phyloP scores from a whole-genome alignment of 1,139 yeast genomes.

The Geotrichum australiense region DNA sequence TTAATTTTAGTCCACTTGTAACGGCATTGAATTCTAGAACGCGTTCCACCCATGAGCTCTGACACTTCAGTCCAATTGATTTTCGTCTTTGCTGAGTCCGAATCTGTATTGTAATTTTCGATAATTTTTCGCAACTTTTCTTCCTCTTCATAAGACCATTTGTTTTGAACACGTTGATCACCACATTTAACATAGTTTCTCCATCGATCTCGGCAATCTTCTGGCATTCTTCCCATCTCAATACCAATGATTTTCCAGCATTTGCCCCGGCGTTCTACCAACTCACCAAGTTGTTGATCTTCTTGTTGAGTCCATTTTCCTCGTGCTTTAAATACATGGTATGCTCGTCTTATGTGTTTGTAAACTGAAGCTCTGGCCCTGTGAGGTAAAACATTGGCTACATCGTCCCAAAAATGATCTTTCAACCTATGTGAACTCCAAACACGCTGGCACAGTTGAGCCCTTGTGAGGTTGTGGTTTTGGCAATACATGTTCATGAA shows the following conservation, averaged over 20 bases:
- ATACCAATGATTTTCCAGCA: conserved; percentile 83
- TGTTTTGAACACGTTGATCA: conserved; percentile 57
- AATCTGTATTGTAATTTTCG: conserved; percentile 28
- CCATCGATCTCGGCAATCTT: conserved; percentile 95
- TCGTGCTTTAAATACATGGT: conserved; percentile 76
- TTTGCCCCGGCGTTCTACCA: conserved; percentile 63
- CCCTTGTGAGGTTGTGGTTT: conserved; percentile 53
- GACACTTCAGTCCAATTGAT: conserved; percentile 90
- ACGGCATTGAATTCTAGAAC: conserved; percentile 89
- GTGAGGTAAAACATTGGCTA: conserved; percentile 71
- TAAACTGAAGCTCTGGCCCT: conserved; percentile 83
- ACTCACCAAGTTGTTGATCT: conserved; percentile 55
- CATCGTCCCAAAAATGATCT: conserved; percentile 82
- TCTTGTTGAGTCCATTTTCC: conserved; percentile 87
- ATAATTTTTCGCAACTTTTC: conserved; percentile 52
- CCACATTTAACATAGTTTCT: conserved; percentile 93
- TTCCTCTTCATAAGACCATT: conserved; percentile 78
- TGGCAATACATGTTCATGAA: conserved; percentile 64
- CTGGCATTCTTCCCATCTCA: conserved; percentile 86
- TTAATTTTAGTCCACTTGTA: conserved; percentile 86
- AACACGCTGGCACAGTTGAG: conserved; percentile 69
- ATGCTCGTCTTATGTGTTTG: conserved; percentile 84
- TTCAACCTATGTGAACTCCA: conserved; percentile 82
- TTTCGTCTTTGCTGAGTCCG: conserved; percentile 23
- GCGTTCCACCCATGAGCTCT: conserved; percentile 78